These are phyloP conservation scores for Raphanus sativus DNA, from an alignment of 345 rosid genomes.

Conservation along the genomic window DNA sequence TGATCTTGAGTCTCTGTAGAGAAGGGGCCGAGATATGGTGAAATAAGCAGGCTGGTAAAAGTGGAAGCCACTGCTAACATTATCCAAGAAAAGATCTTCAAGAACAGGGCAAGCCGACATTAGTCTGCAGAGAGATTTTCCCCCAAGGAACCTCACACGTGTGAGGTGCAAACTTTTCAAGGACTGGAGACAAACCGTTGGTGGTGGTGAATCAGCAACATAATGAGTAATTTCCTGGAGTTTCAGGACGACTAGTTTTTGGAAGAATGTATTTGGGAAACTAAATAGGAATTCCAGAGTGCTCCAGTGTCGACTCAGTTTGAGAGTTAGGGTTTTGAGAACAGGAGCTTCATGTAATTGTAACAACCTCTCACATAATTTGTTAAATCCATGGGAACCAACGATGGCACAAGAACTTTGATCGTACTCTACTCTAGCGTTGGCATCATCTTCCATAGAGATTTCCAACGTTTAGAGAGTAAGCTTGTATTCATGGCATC, in stretches of 20 bases:
- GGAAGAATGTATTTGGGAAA: background rate
- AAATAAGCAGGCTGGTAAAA: background rate
- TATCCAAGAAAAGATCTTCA: background rate
- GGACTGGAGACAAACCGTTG: background rate
- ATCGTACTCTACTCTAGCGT: background rate
- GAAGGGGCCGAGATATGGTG: background rate
- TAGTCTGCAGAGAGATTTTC: background rate
- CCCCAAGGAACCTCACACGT: background rate
- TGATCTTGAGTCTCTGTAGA: background rate
- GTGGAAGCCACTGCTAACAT: background rate
- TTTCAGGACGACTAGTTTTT: background rate
- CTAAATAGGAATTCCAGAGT: background rate
- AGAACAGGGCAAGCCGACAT: background rate
- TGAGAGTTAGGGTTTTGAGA: background rate
- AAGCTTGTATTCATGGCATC: background rate
- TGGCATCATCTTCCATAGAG: conserved; percentile 20
- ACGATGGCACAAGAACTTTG: background rate
- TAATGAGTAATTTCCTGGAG: background rate
- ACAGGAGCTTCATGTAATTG: conserved; percentile 1
- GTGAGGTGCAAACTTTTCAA: background rate
- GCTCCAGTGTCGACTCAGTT: background rate
- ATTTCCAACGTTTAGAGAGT: background rate
- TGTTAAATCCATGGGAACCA: background rate
- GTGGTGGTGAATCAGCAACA: background rate
- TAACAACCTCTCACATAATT: background rate